These are phyloP conservation scores for Fusarium tricinctum DNA, from an alignment of 2,329 filamentous ascomycete species.

Conservation along the genomic window DNA sequence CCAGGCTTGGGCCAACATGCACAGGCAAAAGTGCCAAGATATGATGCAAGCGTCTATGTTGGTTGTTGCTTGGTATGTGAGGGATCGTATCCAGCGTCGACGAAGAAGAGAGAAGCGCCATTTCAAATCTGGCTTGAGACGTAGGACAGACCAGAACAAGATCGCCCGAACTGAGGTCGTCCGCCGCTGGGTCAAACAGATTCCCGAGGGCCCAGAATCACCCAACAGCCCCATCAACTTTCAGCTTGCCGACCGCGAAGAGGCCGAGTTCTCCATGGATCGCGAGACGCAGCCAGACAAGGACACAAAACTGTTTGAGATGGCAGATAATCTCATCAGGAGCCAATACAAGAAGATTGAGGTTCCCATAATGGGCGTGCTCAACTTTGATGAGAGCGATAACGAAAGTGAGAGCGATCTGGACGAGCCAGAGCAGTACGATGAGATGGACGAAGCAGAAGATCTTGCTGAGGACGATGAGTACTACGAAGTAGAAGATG, in stretches of 20 bases:
- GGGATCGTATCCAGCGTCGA: slow-evolving; percentile 61
- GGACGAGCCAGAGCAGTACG: slow-evolving; percentile 47
- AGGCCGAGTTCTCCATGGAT: slow-evolving; percentile 59
- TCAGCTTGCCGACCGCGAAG: slow-evolving; percentile 54
- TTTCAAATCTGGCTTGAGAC: slow-evolving; percentile 58
- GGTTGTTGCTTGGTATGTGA: slow-evolving; percentile 65
- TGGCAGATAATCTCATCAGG: slow-evolving; percentile 63
- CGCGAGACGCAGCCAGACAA: slow-evolving; percentile 57
- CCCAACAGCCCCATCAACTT: slow-evolving; percentile 49
- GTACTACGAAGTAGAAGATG: slow-evolving; percentile 50
- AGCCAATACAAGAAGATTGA: slow-evolving; percentile 62
- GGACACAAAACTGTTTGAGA: slow-evolving; percentile 59
- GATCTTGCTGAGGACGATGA: slow-evolving; percentile 46
- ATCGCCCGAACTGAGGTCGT: slow-evolving; percentile 58
- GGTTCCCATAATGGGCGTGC: slow-evolving; percentile 61
- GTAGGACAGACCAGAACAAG: slow-evolving; percentile 53
- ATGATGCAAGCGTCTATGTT: slow-evolving; percentile 65
- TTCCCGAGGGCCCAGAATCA: slow-evolving; percentile 55
- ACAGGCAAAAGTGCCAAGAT: slow-evolving; percentile 63
- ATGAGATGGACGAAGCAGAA: slow-evolving; percentile 49
- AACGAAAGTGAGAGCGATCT: slow-evolving; percentile 57
- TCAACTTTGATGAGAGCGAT: slow-evolving; percentile 62
- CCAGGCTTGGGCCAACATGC: slow-evolving; percentile 62
- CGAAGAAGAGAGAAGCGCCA: slow-evolving; percentile 58
- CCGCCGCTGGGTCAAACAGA: slow-evolving; percentile 59